Conservation (phyloP, 2,329 filamentous ascomycete species). For the Diatrype stigma region DNA sequence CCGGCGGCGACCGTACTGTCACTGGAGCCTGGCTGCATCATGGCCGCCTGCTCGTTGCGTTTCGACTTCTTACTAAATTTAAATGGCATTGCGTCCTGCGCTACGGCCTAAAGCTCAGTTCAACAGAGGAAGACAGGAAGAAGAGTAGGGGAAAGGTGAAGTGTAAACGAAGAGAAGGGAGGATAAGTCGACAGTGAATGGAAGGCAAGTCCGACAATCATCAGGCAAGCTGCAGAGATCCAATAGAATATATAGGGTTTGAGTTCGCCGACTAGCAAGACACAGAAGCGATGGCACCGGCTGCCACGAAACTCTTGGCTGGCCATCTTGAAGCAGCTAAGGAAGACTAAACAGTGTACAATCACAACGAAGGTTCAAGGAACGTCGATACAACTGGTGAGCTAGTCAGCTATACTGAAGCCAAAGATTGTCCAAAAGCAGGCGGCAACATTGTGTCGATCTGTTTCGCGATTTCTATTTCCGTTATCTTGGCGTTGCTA, state of each 20-base stretch:
- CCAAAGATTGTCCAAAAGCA: constrained; percentile 12
- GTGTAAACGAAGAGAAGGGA: constrained; percentile 12
- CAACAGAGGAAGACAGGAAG: constrained; percentile 14
- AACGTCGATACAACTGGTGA: no score
- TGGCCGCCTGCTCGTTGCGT: constrained; percentile 18
- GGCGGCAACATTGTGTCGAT: constrained; percentile 19
- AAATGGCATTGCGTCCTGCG: constrained; percentile 24
- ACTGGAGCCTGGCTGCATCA: constrained; percentile 17
- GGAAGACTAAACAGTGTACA: constrained; percentile 8
- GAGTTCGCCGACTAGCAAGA: no score
- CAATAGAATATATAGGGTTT: constrained; percentile 1
- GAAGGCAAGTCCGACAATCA: not conserved
- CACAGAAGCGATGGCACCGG: constrained; percentile 8
- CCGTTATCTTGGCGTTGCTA: constrained; percentile 6
- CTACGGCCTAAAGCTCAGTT: constrained; percentile 25
- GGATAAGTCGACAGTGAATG: constrained; percentile 9
- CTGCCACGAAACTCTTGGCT: constrained; percentile 20
- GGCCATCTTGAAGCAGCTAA: constrained; percentile 16
- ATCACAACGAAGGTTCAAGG: constrained; percentile 10
- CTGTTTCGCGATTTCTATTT: constrained; percentile 21
- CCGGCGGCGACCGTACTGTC: constrained; percentile 18
- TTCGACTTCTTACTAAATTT: constrained; percentile 29
- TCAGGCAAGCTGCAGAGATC: not conserved
- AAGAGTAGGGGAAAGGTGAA: constrained; percentile 9
- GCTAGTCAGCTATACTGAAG: not conserved